Evolutionary conservation across 768 basidiomycete species (phyloP).

Genomic region (Ephemerocybe angulata): DNA sequence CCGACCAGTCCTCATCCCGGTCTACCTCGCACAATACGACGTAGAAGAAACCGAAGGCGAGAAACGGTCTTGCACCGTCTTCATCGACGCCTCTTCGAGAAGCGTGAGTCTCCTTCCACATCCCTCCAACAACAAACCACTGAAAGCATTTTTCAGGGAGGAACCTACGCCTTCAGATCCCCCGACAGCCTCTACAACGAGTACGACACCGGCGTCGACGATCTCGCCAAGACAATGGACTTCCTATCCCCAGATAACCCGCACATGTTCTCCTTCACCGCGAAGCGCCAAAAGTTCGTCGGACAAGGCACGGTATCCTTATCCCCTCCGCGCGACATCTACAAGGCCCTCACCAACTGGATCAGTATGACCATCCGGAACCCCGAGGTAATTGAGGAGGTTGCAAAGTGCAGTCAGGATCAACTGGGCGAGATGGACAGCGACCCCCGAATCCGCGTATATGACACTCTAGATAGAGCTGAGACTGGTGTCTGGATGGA

Average conservation of each 20-base stretch:
- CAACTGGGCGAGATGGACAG: constrained; percentile 18
- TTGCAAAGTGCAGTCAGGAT: constrained; percentile 15
- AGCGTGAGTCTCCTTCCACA: constrained; percentile 9
- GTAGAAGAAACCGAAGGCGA: constrained; percentile 4
- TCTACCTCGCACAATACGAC: constrained; percentile 56
- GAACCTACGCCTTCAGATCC: constrained; percentile 3
- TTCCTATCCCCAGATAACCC: neutral
- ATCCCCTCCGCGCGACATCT: constrained; percentile 14
- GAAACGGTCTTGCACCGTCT: constrained; percentile 2
- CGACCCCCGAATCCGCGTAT: constrained; percentile 41
- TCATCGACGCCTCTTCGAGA: constrained; percentile 14
- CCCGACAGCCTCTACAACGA: neutral
- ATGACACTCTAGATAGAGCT: constrained; percentile 32
- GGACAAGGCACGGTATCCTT: constrained; percentile 13
- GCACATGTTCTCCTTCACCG: constrained; percentile 6
- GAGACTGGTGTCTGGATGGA: constrained; percentile 35
- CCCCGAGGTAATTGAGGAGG: constrained; percentile 16
- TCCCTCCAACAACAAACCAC: neutral
- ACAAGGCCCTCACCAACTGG: constrained; percentile 14
- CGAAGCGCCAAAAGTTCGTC: constrained; percentile 12
- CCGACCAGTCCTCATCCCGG: constrained; percentile 63
- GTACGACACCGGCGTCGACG: neutral
- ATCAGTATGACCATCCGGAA: constrained; percentile 15
- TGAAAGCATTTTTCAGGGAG: constrained; percentile 1
- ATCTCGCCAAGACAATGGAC: neutral